Conservation (phyloP, 352 stramenopile genomes). For the Thalassiosira pacifica region DNA sequence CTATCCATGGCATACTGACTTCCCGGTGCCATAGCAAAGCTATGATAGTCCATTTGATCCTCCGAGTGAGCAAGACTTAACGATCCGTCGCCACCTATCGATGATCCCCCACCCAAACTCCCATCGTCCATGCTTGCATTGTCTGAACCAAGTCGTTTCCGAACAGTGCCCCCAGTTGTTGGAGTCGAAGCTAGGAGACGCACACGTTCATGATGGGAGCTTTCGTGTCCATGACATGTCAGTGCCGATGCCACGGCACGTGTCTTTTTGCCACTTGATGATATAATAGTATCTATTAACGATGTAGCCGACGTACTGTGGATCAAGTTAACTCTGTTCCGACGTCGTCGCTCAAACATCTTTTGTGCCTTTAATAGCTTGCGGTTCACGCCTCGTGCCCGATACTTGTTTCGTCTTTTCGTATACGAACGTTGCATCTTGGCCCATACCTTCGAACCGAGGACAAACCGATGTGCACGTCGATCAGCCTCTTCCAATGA, state of each 20-base stretch:
- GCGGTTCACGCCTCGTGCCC: conserved; percentile 53
- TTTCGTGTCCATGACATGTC: conserved; percentile 50
- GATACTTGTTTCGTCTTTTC: conserved; percentile 54
- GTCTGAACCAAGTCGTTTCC: conserved; percentile 31
- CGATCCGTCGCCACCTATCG: not conserved
- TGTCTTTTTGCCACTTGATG: conserved; percentile 11
- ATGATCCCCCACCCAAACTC: conserved; percentile 51
- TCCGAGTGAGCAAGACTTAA: not conserved
- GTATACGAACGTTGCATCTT: conserved; percentile 58
- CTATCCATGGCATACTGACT: conserved; percentile 32
- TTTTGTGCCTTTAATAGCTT: conserved; percentile 66
- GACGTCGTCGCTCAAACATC: conserved; percentile 69
- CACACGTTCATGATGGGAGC: conserved; percentile 57
- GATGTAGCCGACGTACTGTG: conserved; percentile 27
- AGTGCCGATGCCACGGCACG: conserved; percentile 47
- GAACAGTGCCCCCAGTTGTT: not conserved
- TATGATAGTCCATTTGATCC: conserved; percentile 16
- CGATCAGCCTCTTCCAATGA: conserved; percentile 62
- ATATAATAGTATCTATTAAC: not conserved
- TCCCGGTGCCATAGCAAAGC: conserved; percentile 6
- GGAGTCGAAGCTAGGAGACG: conserved; percentile 39
- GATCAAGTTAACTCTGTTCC: conserved; percentile 53
- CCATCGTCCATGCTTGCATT: conserved; percentile 29
- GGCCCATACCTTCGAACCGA: conserved; percentile 56
- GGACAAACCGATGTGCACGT: conserved; percentile 56